Evolutionary conservation across 345 rosid species (phyloP), one percentile per base, ranked within the genome.

Genomic region (Capsella bursapastoris): DNA sequence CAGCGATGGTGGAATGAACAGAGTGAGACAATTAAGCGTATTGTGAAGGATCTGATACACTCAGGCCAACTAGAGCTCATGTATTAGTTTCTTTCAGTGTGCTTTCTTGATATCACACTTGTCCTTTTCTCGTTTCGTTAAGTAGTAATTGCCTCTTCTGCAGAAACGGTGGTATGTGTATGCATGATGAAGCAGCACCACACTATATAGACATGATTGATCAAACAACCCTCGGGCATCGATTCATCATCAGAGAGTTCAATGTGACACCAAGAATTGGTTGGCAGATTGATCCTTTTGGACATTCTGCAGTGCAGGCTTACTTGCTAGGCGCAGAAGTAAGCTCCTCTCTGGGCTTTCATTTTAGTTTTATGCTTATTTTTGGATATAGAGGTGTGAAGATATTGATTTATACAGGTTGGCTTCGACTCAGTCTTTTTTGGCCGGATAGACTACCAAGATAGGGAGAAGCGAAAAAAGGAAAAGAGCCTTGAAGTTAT

Each of bases 251-350:
- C 80, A 80, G 83, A 52, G 96, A 88, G 82, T 92, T 94, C 77
- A 89, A 86, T 66, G 81, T 91, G 75, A 88, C 92, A 73, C 99
- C 99, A 10, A 91, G 97, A 82, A 89, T 90, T 78, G 97, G 99
- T 76, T 95, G 99, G 99, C 99, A 95, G 82, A 92, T 95, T 60
- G 99, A 95, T 57, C 99, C 99, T 15, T 95, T 95, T 83, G 99
- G 99, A 67, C 99, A 95, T 85, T 92, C 99, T 80, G 97, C 96
- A 0, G 99, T 89, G 70, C 97, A 95, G 81, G 99, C 97, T 64
- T 95, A 92, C 82, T 83, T 92, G 83, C 83, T 95, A 78, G 93
- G 97, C 53, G 92, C 97, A 35, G 99, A 92, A 74, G 99, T 89
- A 78, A 79, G 67, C 69, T 64, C 57, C 41, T 57, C 68, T 66